Percentiles rank a stretch among this genome's conserved stretches.
These are phyloP conservation scores for Neopestalotiopsis rosae DNA, from an alignment of 2,329 filamentous ascomycete species.

Conservation along the genomic window DNA sequence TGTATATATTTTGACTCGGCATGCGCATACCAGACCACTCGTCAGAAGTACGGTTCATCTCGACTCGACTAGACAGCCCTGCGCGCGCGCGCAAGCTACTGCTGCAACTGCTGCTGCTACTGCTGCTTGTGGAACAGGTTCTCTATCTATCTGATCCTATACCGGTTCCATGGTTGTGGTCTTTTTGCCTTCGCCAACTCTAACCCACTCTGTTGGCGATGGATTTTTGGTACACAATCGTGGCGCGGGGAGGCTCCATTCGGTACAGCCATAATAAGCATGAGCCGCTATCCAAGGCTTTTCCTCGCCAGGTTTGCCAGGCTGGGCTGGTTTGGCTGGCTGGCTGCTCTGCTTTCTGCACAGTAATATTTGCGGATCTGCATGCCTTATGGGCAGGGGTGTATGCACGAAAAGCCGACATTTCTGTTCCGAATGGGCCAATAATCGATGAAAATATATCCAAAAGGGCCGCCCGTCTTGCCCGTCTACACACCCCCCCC, in stretches of 20 bases:
- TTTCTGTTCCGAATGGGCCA: slow-evolving; percentile 24
- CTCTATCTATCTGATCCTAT: not conserved
- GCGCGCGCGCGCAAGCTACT: not conserved
- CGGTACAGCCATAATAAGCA: not conserved
- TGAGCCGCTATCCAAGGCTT: not conserved
- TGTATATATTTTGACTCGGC: not conserved
- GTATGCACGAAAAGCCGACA: slow-evolving; percentile 2
- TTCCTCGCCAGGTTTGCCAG: not conserved
- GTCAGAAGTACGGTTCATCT: not conserved
- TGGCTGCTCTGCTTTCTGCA: not conserved
- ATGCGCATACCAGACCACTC: not conserved
- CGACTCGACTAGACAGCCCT: not conserved
- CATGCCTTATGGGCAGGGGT: slow-evolving; percentile 11
- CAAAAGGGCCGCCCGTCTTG: not conserved
- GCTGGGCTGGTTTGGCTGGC: too few species aligned
- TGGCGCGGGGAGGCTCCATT: not conserved
- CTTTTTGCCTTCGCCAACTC: not conserved
- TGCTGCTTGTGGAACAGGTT: not conserved
- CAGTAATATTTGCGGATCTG: slow-evolving; percentile 5
- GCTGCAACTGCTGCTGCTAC: not conserved
- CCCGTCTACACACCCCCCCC: slow-evolving; percentile 18
- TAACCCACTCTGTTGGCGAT: not conserved
- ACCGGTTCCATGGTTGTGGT: not conserved
- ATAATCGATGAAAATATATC: slow-evolving; percentile 31
- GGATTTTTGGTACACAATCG: not conserved